Conservation (phyloP, 805 yeast genomes). For the Yarrowia divulgata region DNA sequence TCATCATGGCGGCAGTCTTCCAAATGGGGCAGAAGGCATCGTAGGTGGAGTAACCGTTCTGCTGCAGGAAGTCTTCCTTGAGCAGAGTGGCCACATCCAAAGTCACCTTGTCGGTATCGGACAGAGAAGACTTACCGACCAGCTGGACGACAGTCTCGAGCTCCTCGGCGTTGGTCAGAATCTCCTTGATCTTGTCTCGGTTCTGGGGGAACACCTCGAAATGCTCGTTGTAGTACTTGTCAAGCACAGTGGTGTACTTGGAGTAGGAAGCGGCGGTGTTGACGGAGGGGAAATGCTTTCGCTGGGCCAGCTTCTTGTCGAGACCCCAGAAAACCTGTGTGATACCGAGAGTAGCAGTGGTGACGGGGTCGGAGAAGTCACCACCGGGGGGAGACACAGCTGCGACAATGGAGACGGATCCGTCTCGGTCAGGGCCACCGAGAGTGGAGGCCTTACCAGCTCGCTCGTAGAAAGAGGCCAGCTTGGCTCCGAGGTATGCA, state of each 20-base stretch:
- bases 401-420: slow-evolving; percentile 99
- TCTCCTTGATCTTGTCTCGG: slow-evolving; percentile 93
- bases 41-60: slow-evolving; percentile 97
- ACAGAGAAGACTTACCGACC: slow-evolving; percentile 97
- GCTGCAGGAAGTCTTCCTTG: slow-evolving; percentile 98
- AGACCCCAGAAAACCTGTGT: slow-evolving; percentile 99
- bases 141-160: slow-evolving; percentile 98
- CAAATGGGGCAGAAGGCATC: slow-evolving; percentile 99
- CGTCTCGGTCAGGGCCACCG: slow-evolving; percentile 95
- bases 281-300: slow-evolving; percentile 99
- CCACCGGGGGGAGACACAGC: slow-evolving; percentile 99
- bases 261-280: slow-evolving; percentile 97
- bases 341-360: slow-evolving; percentile 97
- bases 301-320: slow-evolving; percentile 98
- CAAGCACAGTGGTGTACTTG: slow-evolving; percentile 87
- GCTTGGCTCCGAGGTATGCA: slow-evolving; percentile 97
- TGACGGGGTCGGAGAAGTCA: slow-evolving; percentile 99
- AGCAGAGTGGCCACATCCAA: slow-evolving; percentile 89
- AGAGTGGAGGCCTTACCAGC: slow-evolving; percentile 96
- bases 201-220: slow-evolving; percentile 90
- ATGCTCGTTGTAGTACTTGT: slow-evolving; percentile 81
- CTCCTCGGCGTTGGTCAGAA: slow-evolving; percentile 95
- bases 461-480: slow-evolving; percentile 99
- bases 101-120: slow-evolving; percentile 96
- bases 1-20: slow-evolving; percentile 99